Conservation (phyloP, 202 grass and related monocot species). For the Cymbopogon flexuosus region DNA sequence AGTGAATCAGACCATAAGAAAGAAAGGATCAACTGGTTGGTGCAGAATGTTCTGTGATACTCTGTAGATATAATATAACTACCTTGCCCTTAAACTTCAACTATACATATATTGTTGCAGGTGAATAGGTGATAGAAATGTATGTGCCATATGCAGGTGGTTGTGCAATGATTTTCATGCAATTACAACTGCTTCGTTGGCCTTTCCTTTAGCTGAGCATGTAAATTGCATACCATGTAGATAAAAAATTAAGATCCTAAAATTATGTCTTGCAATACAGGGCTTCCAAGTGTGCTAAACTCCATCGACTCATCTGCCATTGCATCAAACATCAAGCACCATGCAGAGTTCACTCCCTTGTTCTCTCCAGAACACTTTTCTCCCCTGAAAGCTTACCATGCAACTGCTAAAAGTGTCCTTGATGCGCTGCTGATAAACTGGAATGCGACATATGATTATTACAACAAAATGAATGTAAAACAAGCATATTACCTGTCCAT, state of each 20-base stretch:
- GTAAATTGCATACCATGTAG: not conserved
- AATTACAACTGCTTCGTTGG: not conserved
- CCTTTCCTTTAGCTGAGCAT: not conserved
- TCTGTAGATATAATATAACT: not conserved
- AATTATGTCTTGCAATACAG: conserved; percentile 47
- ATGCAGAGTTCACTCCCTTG: conserved; percentile 83
- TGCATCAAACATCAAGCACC: conserved; percentile 87
- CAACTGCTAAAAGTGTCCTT: conserved; percentile 88
- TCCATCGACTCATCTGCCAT: conserved; percentile 56
- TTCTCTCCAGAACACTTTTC: conserved; percentile 79
- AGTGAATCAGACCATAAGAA: not conserved
- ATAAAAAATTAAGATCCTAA: conserved; percentile 10
- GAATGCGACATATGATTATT: conserved; percentile 91
- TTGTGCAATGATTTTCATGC: not conserved
- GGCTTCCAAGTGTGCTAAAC: conserved; percentile 39
- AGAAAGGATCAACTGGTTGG: not conserved
- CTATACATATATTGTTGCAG: not conserved
- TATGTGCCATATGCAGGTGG: not conserved
- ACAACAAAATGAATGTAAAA: conserved; percentile 79
- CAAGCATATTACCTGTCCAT: conserved; percentile 98
- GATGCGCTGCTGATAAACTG: conserved; percentile 90
- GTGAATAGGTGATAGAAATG: not conserved
- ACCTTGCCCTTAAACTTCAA: not conserved
- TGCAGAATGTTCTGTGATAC: not conserved
- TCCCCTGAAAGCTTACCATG: conserved; percentile 71